Percentiles rank a stretch among this genome's conserved stretches.
phyloP scores from a whole-genome alignment of 495 filamentous ascomycete genomes.

The Sordaria brevicollis region DNA sequence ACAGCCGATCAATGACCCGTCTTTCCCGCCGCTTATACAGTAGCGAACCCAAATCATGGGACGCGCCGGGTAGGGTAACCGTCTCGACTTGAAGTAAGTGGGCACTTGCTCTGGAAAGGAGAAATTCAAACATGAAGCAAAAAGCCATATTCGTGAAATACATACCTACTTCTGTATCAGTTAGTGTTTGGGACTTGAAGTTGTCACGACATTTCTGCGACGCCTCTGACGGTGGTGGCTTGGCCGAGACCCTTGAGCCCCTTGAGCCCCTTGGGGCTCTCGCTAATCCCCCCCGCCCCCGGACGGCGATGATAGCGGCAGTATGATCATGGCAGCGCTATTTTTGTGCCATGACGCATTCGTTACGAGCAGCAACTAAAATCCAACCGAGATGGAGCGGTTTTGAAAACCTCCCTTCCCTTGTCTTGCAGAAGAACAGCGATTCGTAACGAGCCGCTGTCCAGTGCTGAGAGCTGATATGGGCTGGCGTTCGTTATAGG shows the following conservation, averaged over 20 bases:
- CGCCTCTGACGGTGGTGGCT: not conserved
- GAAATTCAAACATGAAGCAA: not conserved
- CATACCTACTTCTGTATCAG: not conserved
- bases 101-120: not conserved
- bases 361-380: not conserved
- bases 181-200: not conserved
- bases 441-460: not conserved
- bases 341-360: not conserved
- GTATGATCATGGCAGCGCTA: not conserved
- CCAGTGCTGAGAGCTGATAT: not conserved
- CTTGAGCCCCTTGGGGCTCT: not conserved
- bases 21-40: not conserved
- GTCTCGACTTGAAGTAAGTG: not conserved
- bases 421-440: not conserved
- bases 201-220: not conserved
- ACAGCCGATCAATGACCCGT: not conserved
- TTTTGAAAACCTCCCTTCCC: not conserved
- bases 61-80: not conserved
- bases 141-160: not conserved
- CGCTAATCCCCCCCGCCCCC: not conserved
- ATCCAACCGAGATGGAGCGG: not conserved
- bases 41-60: not conserved
- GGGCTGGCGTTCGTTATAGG: not conserved
- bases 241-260: not conserved
- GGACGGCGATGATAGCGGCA: not conserved